Evolutionary conservation across 1,284 basidiomycete species (phyloP).

Genomic region (Termitomyces sp.): DNA sequence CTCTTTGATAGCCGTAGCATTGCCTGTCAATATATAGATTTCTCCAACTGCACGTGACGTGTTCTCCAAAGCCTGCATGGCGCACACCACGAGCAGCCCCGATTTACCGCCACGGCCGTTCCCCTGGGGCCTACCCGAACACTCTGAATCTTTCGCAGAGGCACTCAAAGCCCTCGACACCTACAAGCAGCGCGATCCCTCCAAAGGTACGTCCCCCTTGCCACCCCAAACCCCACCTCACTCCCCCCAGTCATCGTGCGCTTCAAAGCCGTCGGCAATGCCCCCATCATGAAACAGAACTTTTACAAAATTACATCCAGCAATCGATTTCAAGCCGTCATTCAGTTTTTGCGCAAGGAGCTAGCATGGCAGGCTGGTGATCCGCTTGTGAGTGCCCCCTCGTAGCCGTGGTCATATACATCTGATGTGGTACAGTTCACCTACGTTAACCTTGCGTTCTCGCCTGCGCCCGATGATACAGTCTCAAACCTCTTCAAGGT

Average conservation of each 20-base stretch:
- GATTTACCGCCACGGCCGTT: constrained; percentile 37
- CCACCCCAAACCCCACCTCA: not conserved
- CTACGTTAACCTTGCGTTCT: constrained; percentile 98
- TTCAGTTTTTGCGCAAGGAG: constrained; percentile 89
- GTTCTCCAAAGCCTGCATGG: constrained; percentile 10
- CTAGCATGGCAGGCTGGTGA: constrained; percentile 86
- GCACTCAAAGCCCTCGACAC: constrained; percentile 70
- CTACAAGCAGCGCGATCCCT: constrained; percentile 80
- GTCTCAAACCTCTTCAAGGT: constrained; percentile 88
- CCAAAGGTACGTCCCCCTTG: constrained; percentile 56
- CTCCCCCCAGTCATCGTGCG: constrained; percentile 78
- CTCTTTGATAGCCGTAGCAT: too few species aligned
- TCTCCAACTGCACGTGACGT: too few species aligned
- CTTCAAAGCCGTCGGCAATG: constrained; percentile 98
- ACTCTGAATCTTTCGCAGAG: constrained; percentile 42
- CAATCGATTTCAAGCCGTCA: constrained; percentile 93
- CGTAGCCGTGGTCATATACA: too few species aligned
- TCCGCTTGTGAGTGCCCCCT: constrained; percentile 62
- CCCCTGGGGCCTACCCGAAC: constrained; percentile 37
- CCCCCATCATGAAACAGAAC: constrained; percentile 98
- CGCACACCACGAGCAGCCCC: constrained; percentile 28
- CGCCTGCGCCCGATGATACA: constrained; percentile 89
- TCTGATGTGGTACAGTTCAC: constrained; percentile 73
- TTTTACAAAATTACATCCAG: constrained; percentile 96
- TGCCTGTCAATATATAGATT: too few species aligned